Evolutionary conservation across 1,139 yeast genomes (phyloP).

Genomic region (Yamadazyma jaroonii): DNA sequence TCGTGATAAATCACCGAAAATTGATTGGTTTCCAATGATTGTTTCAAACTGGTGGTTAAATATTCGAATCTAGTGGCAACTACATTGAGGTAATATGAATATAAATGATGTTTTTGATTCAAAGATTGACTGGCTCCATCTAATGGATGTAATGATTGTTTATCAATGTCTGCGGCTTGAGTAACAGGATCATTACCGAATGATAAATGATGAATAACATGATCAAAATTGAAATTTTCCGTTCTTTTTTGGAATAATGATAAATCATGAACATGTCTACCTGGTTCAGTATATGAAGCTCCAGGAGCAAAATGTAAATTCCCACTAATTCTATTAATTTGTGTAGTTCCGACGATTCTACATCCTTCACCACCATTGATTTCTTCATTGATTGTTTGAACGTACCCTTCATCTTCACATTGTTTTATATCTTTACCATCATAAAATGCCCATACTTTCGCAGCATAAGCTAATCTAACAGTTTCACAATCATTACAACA

Average conservation of each 20-base stretch:
- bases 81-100: slow-evolving; percentile 79
- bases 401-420: slow-evolving; percentile 89
- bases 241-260: slow-evolving; percentile 60
- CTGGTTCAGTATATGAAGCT: slow-evolving; percentile 51
- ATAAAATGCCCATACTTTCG: slow-evolving; percentile 79
- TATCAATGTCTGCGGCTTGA: slow-evolving; percentile 16
- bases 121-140: slow-evolving; percentile 44
- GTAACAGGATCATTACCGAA: slow-evolving; percentile 65
- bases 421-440: slow-evolving; percentile 87
- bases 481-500: slow-evolving; percentile 89
- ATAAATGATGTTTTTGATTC: slow-evolving; percentile 61
- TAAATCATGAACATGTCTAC: slow-evolving; percentile 78
- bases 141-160: slow-evolving; percentile 62
- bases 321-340: slow-evolving; percentile 84
- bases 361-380: slow-evolving; percentile 74
- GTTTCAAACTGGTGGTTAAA: slow-evolving; percentile 31
- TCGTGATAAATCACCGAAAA: slow-evolving; percentile 90
- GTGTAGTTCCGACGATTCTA: slow-evolving; percentile 73
- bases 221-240: slow-evolving; percentile 66
- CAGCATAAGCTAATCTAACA: slow-evolving; percentile 76
- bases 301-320: slow-evolving; percentile 97
- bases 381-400: slow-evolving; percentile 52
- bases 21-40: slow-evolving; percentile 76
- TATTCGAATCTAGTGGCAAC: slow-evolving; percentile 86
- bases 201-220: slow-evolving; percentile 72